A percentile compares a stretch with the other conserved stretches of the same genome.
Conservation (phyloP, 441 rosid genomes). For the Codiaeum variegatum region DNA sequence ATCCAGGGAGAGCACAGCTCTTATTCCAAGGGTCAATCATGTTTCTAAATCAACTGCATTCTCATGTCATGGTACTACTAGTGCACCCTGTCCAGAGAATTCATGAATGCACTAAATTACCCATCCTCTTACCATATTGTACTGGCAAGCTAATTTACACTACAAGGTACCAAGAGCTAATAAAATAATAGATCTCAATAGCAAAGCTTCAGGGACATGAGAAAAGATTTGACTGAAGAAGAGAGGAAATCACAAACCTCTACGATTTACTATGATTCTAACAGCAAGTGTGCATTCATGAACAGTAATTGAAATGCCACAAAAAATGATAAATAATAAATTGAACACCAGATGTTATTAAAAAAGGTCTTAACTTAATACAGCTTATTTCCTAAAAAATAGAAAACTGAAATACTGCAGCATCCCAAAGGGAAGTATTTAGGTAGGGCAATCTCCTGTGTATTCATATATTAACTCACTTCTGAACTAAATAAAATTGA, state of each 20-base stretch:
- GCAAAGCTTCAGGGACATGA: background rate
- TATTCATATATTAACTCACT: background rate
- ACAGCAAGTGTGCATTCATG: too few relatives aligned
- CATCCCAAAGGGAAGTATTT: background rate
- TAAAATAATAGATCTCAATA: background rate
- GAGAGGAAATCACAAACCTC: background rate
- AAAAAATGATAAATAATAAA: too few relatives aligned
- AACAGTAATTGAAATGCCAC: background rate
- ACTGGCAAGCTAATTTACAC: background rate
- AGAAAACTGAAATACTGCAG: too few relatives aligned
- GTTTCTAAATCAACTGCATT: slow-evolving; percentile 12
- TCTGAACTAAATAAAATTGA: too few relatives aligned
- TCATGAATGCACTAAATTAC: slow-evolving; percentile 6
- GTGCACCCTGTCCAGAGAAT: background rate
- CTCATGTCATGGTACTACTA: background rate
- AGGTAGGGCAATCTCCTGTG: background rate
- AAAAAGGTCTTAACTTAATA: background rate
- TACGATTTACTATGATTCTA: background rate
- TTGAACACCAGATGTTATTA: background rate
- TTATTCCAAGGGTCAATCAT: slow-evolving; percentile 1
- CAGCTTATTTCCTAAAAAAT: background rate
- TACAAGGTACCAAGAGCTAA: background rate
- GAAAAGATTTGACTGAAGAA: background rate
- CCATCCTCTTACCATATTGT: background rate
- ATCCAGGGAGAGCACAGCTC: background rate